Base-by-base conservation (phyloP, 2,329 filamentous ascomycete genomes). In the Colletotrichum agaves region DNA sequence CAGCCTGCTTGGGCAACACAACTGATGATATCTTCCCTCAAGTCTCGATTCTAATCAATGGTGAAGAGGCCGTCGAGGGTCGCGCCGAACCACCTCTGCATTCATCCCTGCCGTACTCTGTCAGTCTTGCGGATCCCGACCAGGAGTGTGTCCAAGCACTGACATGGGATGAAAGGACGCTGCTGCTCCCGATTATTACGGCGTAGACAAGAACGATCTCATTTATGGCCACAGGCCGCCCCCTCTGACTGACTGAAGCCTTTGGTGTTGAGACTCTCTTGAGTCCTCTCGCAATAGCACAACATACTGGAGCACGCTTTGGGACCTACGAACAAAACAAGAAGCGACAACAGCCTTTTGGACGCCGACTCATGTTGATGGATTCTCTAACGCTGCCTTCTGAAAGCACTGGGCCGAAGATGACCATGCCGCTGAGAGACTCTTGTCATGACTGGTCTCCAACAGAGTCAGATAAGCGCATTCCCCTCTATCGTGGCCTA, bases 121-220 rank as follows among this genome's bases (percentile, higher is more conserved):
- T 47, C 66, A 62, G 55, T 61, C 63, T 11, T 67, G 62, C 56
- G 61, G 62, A 69, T 57, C 62, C 62, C 44, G 56, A 43, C 44
- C 31, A 46, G 35, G 61, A 33, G 15, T 47, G 27, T 49, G 56
- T 62, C 66, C 49, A 57, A 69, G 66, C 66, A 69, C 66, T 15
- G 27, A 69, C 62, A 67, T 67, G 62, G 62, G 66, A 69, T 43
- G 63, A 69, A 69, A 55, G 37, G 19, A 49, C 33, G 47, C 19
- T 35, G 39, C 46, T 41, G 35, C 58, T 53, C 41, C 27, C 33
- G 27, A 23, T 31, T 44, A 44, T n/a, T 44, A 35, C 59, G 33
- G 49, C 50, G 39, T 23, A 19, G 4, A 41, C 49, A 6, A 37
- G 35, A 27, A 27, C 27, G 27, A 39, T 46, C 39, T 65, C 31